Evolutionary conservation across 768 basidiomycete species (phyloP), one percentile per base, ranked within the genome.

Genomic region (Coprinopsis strossmayeri): DNA sequence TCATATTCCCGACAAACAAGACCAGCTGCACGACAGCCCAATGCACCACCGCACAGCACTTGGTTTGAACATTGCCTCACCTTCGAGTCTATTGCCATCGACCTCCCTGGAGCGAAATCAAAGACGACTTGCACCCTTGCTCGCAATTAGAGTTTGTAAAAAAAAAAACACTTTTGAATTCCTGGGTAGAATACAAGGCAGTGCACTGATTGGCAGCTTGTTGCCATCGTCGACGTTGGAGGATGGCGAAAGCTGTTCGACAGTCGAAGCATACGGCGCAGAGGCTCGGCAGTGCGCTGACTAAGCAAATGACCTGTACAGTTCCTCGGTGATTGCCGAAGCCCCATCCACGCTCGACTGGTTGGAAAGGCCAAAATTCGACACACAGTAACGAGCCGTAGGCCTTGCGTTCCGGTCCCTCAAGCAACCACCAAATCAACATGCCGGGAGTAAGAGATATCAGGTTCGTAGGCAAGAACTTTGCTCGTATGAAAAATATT

Each of bases 371-470:
- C 57, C 62, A 53, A 65, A 61, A 65, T 56, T 59, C 58, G 66
- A 73, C 74, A 70, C n/a, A n/a, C 66, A 64, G 66, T 30, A 42
- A 41, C 48, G 25, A 66, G 65, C 60, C 55, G 72, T 69, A 68
- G 69, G 69, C 61, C 62, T 61, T 61, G 65, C 66, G 65, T 70
- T 60, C 69, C 57, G 59, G 61, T 60, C 66, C 69, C 68, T 72
- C 72, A 76, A 79, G 45, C 69, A 73, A 66, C 62, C 54, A 50
- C 51, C 60, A 60, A 59, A 62, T 51, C 71, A 81, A 66, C 66
- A 87, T 87, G 85, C 85, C 85, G 64, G 84, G 84, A 71, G 85
- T 87, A 74, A 73, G 84, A 76, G 85, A 87, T 67, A 79, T 87
- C 61, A 83, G 84, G 85, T 86, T 57, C 38, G 49, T 51, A 7